These are phyloP conservation scores for Leccinum pellstonianum DNA, from an alignment of 768 basidiomycete species.

Conservation along the genomic window DNA sequence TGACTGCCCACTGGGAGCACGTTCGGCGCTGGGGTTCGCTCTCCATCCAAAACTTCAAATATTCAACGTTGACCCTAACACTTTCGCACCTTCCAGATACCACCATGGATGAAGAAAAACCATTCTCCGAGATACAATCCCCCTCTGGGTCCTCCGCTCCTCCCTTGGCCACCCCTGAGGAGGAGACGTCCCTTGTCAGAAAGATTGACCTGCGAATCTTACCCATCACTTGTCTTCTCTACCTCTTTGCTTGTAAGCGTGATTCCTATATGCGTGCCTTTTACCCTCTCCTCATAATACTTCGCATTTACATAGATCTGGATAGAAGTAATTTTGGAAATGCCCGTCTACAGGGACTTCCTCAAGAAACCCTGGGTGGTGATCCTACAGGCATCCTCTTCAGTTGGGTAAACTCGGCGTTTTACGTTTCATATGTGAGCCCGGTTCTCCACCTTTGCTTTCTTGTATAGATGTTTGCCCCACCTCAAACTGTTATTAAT, in stretches of 20 bases:
- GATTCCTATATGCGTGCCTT: neutral
- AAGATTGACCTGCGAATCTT: conserved; percentile 38
- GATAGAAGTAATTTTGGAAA: conserved; percentile 80
- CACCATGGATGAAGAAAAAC: conserved; percentile 23
- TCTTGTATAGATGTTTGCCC: neutral
- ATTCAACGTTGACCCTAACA: neutral
- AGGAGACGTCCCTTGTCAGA: conserved; percentile 37
- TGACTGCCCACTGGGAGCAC: neutral
- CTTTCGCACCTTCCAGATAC: neutral
- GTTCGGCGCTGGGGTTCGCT: neutral
- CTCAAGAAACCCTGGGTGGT: conserved; percentile 61
- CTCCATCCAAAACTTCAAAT: neutral
- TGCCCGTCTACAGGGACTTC: conserved; percentile 73
- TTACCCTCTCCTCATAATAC: neutral
- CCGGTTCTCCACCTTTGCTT: neutral
- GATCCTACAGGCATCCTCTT: conserved; percentile 67
- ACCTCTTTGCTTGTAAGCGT: conserved; percentile 70
- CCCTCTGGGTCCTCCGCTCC: neutral
- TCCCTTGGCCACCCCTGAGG: conserved; percentile 28
- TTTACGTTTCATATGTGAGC: conserved; percentile 76
- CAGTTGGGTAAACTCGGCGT: conserved; percentile 74
- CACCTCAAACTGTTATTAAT: neutral
- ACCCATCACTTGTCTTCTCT: conserved; percentile 65
- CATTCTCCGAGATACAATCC: neutral
- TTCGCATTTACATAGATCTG: conserved; percentile 37